These are phyloP conservation scores for Boletellus emodensis DNA, from an alignment of 768 basidiomycete species.

Conservation along the genomic window DNA sequence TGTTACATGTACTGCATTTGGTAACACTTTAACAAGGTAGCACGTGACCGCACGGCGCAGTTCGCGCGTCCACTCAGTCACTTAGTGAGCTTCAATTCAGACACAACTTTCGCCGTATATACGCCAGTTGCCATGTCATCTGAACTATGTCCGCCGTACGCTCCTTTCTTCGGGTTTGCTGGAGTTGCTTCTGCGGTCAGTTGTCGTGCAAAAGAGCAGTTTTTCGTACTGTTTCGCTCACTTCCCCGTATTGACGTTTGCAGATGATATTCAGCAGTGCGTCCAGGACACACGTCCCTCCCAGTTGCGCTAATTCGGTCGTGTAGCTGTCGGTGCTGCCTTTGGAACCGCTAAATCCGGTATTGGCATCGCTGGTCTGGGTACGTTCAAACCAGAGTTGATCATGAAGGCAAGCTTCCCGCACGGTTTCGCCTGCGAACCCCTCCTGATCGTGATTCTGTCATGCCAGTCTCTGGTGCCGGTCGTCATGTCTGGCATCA, in stretches of 20 bases:
- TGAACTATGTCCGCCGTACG: constrained; percentile 80
- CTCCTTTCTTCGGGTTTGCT: constrained; percentile 97
- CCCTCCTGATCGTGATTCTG: neutral
- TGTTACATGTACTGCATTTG: no score
- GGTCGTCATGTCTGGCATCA: constrained; percentile 98
- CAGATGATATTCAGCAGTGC: constrained; percentile 96
- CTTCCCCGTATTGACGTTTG: neutral
- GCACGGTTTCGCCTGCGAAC: neutral
- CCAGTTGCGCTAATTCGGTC: constrained; percentile 8
- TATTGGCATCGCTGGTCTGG: constrained; percentile 94
- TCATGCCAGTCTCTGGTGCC: constrained; percentile 79
- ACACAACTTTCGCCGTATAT: neutral
- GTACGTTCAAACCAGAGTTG: constrained; percentile 90
- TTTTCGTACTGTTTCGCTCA: constrained; percentile 9
- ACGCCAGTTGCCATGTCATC: constrained; percentile 40
- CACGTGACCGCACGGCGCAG: neutral
- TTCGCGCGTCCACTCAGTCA: neutral
- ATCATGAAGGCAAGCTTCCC: constrained; percentile 82
- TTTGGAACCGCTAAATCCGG: constrained; percentile 96
- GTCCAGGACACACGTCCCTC: constrained; percentile 32
- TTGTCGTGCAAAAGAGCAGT: neutral
- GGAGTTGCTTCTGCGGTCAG: constrained; percentile 92
- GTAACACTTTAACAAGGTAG: no score
- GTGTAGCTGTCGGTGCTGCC: constrained; percentile 84
- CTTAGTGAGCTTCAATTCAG: neutral